Evolutionary conservation across 2,329 filamentous ascomycete genomes (phyloP).

Genomic region (Orbilia ellipsospora): DNA sequence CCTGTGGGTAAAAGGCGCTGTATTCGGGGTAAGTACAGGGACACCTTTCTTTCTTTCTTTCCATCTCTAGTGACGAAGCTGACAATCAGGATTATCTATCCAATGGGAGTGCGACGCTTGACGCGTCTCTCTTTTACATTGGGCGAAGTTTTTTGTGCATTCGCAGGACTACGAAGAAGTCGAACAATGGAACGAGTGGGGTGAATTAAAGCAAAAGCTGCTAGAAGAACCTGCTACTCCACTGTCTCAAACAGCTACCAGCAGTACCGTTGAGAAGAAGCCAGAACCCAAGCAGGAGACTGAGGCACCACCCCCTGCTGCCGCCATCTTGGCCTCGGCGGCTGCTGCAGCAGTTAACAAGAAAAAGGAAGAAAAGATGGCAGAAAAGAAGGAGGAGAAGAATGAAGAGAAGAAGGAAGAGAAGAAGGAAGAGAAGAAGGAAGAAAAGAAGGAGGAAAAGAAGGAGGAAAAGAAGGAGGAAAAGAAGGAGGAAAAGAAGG

Average conservation of each 20-base stretch:
- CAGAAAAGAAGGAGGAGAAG: neutral
- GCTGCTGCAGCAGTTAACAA: conserved; percentile 48
- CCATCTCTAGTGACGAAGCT: neutral
- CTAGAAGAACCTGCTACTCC: conserved; percentile 69
- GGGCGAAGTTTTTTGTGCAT: conserved; percentile 23
- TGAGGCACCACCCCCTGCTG: conserved; percentile 24
- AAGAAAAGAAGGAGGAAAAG: neutral
- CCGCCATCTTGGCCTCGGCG: neutral
- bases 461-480: conserved; percentile 60
- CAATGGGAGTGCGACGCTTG: neutral
- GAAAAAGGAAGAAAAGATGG: conserved; percentile 49
- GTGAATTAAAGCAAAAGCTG: conserved; percentile 89
- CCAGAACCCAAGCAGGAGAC: conserved; percentile 47
- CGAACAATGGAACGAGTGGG: conserved; percentile 99
- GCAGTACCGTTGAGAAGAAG: conserved; percentile 49
- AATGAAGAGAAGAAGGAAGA: neutral
- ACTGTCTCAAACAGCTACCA: conserved; percentile 58
- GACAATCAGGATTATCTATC: neutral
- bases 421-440: neutral
- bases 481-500: neutral
- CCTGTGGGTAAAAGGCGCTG: conserved; percentile 84
- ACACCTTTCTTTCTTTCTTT: neutral
- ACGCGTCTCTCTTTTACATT: too few species aligned
- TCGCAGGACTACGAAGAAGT: conserved; percentile 87
- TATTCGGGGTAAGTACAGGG: conserved; percentile 78